Evolutionary conservation across 2,329 filamentous ascomycete genomes (phyloP), one percentile per base, ranked within the genome.

Genomic region (Xenosphaeropsis pyriputrescens): DNA sequence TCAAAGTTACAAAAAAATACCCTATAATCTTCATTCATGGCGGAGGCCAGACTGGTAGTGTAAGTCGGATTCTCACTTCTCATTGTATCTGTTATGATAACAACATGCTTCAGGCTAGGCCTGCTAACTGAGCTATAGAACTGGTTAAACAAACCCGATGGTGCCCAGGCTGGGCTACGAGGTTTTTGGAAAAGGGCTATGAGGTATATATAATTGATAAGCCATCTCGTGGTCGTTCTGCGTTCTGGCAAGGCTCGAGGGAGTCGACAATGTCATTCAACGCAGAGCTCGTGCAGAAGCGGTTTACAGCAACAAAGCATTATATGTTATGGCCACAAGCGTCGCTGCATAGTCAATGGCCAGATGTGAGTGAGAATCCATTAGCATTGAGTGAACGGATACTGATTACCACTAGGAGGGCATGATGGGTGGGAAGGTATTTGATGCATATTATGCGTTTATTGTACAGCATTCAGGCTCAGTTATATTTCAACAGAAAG

Each of bases 91-190:
- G 22, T 26, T 3, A 6, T 9, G 4, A 26, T 26, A 26, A 11
- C 15, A 18, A 38, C n/a, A 9, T 16, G 8, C 19, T 35, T 33
- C 18, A 14, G 33, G 12, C 18, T 8, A 26, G 17, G 12, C n/a
- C 9, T 39, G 11, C 18, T 14, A 14, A 35, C 7, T 26, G 22
- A 9, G 8, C 3, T 26, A 6, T 34, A 59, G 54, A 61, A 61
- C 36, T 65, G 57, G 55, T 49, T 64, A 19, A 66, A 64, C 41
- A 69, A 62, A 26, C 65, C 65, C 3, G 64, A 69, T 43, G 59
- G 57, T 26, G 52, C 5, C 42, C 51, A 39, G 65, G 65, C 32
- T 69, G 64, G 65, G 62, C 63, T 2, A 60, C 62, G 0, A 62
- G 58, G 41, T 67, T 65, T 41, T 48, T 68, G 13, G 47, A 54